A percentile compares a stretch with the other conserved stretches of the same genome.
These are phyloP conservation scores for Yamadazyma triangularis DNA, from an alignment of 1,139 yeast genomes.

Conservation along the genomic window DNA sequence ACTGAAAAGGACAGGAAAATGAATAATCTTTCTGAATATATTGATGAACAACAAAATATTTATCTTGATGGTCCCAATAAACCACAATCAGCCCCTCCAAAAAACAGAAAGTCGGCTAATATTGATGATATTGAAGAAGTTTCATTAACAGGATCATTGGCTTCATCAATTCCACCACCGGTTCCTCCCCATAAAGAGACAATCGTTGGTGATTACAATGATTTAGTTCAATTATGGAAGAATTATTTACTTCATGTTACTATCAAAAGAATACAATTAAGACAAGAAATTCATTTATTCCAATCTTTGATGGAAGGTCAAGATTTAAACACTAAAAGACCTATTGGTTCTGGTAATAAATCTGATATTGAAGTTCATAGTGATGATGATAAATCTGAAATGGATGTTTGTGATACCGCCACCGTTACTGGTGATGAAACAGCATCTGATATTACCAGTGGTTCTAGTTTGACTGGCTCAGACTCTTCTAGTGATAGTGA, in stretches of 20 bases:
- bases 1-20: constrained; percentile 11
- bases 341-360: constrained; percentile 7
- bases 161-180: constrained; percentile 20
- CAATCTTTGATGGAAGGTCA: constrained; percentile 23
- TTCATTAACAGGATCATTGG: constrained; percentile 17
- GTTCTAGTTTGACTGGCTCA: background rate
- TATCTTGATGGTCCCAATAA: constrained; percentile 15
- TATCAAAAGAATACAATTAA: constrained; percentile 34
- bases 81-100: constrained; percentile 3
- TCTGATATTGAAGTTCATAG: constrained; percentile 8
- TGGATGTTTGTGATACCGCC: constrained; percentile 6
- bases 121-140: constrained; percentile 13
- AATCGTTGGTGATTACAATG: constrained; percentile 9
- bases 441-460: no score
- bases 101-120: constrained; percentile 1
- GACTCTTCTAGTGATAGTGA: constrained; percentile 1
- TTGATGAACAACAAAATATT: constrained; percentile 25
- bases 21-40: constrained; percentile 23
- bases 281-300: constrained; percentile 39
- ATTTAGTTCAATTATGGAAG: constrained; percentile 31
- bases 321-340: constrained; percentile 8
- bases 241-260: constrained; percentile 34
- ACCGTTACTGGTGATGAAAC: constrained; percentile 1
- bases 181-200: constrained; percentile 20
- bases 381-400: constrained; percentile 1